Conservation (phyloP, 2,329 filamentous ascomycete species). For the Alternaria brassicae region DNA sequence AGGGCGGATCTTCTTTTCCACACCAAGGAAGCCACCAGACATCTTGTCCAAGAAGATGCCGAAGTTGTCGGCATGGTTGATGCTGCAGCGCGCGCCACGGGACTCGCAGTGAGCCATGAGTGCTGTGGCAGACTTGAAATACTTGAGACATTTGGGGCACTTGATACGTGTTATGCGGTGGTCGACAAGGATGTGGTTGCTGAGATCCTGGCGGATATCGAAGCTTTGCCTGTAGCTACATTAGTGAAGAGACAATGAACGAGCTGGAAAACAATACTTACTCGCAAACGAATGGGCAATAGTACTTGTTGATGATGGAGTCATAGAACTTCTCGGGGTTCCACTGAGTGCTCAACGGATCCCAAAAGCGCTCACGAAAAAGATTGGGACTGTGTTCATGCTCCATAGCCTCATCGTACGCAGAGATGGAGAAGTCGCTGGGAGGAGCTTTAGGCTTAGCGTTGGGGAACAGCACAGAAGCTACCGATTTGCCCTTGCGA, state of each 20-base stretch:
- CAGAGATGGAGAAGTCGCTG: conserved; percentile 39
- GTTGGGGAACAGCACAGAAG: conserved; percentile 46
- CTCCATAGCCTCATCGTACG: conserved; percentile 38
- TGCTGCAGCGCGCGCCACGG: conserved; percentile 36
- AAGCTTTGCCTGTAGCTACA: conserved; percentile 35
- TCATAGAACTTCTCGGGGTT: conserved; percentile 58
- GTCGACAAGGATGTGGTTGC: conserved; percentile 44
- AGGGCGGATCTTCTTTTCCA: conserved; percentile 39
- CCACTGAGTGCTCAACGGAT: conserved; percentile 60
- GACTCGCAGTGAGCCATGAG: conserved; percentile 54
- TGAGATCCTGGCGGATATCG: conserved; percentile 37
- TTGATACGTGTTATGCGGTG: conserved; percentile 48
- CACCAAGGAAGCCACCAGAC: conserved; percentile 53
- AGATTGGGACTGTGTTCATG: conserved; percentile 47
- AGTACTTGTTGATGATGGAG: conserved; percentile 54
- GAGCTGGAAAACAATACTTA: conserved; percentile 39
- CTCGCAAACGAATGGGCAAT: conserved; percentile 65
- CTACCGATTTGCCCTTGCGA: conserved; percentile 28
- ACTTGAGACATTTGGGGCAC: conserved; percentile 52
- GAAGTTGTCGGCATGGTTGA: conserved; percentile 49
- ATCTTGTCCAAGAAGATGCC: conserved; percentile 48
- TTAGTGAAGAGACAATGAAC: conserved; percentile 1
- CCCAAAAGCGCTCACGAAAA: conserved; percentile 53
- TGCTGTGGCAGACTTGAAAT: conserved; percentile 48
- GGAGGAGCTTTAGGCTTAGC: conserved; percentile 41